These are phyloP conservation scores for Acephala macrosclerotiorum DNA, from an alignment of 2,329 filamentous ascomycete species.

Conservation along the genomic window DNA sequence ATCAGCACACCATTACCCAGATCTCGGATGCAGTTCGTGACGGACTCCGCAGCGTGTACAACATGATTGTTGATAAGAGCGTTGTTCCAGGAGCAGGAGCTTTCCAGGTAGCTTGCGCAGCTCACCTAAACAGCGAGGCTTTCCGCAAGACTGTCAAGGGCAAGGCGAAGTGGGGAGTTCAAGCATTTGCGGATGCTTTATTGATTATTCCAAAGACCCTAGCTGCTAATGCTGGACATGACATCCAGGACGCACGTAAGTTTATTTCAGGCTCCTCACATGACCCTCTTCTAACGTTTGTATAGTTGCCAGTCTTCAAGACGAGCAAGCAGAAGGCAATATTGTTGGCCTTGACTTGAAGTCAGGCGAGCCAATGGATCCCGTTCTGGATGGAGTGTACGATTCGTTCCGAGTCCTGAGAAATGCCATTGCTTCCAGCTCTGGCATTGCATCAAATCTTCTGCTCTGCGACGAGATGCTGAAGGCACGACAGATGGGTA, in stretches of 20 bases:
- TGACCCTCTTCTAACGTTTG: conserved; percentile 32
- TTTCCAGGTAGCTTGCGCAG: conserved; percentile 93
- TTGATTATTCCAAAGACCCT: conserved; percentile 97
- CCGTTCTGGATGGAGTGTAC: conserved; percentile 88
- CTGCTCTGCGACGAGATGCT: conserved; percentile 96
- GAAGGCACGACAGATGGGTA: conserved; percentile 95
- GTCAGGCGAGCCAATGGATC: conserved; percentile 94
- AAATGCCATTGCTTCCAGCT: conserved; percentile 92
- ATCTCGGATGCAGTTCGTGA: conserved; percentile 97
- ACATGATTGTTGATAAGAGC: conserved; percentile 98
- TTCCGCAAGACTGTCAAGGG: conserved; percentile 94
- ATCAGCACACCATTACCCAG: conserved; percentile 94
- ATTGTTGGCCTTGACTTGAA: conserved; percentile 85
- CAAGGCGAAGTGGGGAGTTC: conserved; percentile 95
- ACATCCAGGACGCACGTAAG: conserved; percentile 94
- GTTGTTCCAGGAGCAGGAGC: conserved; percentile 94
- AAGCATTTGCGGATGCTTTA: conserved; percentile 93
- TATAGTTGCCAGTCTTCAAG: conserved; percentile 83
- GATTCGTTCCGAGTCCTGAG: conserved; percentile 95
- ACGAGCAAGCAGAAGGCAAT: conserved; percentile 85
- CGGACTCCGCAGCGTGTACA: conserved; percentile 95
- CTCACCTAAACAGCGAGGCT: conserved; percentile 84
- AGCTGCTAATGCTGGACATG: conserved; percentile 93
- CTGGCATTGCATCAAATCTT: conserved; percentile 94
- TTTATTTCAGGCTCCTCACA: conserved; percentile 41